Evolutionary conservation across 2,329 filamentous ascomycete species (phyloP).

Genomic region (Trichoderma koningiopsis): DNA sequence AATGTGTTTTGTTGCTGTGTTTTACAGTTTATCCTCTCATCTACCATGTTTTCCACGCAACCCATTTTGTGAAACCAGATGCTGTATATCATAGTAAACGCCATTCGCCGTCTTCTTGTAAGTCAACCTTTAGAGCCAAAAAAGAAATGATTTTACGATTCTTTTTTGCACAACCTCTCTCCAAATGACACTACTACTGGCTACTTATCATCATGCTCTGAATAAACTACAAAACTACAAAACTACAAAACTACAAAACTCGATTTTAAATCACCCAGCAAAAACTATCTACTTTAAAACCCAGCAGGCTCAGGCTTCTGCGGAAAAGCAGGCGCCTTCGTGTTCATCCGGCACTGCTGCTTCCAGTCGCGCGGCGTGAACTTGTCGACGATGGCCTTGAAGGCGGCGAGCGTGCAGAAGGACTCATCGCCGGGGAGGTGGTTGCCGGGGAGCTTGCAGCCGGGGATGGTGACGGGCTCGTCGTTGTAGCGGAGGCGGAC

Average conservation of each 20-base stretch:
- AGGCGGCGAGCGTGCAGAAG: conserved; percentile 89
- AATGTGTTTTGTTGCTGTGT: not conserved
- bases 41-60: not conserved
- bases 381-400: conserved; percentile 90
- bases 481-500: conserved; percentile 94
- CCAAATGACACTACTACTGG: not conserved
- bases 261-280: not conserved
- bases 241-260: not conserved
- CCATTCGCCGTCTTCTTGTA: not conserved
- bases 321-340: conserved; percentile 49
- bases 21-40: not conserved
- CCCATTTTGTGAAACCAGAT: not conserved
- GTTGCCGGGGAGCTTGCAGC: conserved; percentile 74
- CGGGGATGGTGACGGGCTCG: conserved; percentile 75
- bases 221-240: too few relatives aligned
- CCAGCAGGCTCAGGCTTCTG: conserved; percentile 55
- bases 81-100: not conserved
- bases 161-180: not conserved
- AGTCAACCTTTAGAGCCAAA: not conserved
- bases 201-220: not conserved
- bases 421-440: conserved; percentile 84
- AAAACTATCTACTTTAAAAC: conserved; percentile 36
- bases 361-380: conserved; percentile 83
- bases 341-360: conserved; percentile 52
- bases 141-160: not conserved